phyloP scores from a whole-genome alignment of 2,329 filamentous ascomycete genomes.

The Pseudocercospora cruenta region DNA sequence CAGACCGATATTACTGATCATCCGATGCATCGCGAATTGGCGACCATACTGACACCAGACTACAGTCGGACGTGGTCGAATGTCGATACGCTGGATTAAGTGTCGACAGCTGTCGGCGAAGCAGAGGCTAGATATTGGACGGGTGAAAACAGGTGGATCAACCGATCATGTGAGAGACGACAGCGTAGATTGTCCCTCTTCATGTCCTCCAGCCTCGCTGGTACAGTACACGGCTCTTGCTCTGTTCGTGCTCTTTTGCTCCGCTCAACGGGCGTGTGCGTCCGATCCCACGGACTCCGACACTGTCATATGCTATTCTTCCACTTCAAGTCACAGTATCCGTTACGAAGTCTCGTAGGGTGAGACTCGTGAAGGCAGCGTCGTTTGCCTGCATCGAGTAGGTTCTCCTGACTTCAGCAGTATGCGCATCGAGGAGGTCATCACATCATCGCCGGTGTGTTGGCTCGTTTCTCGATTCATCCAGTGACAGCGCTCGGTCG shows the following conservation, averaged over 20 bases:
- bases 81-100: no score
- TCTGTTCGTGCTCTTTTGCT: not conserved
- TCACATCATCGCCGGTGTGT: not conserved
- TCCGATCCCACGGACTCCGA: not conserved
- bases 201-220: not conserved
- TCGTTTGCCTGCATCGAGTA: not conserved
- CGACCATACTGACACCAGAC: no score
- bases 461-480: not conserved
- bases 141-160: not conserved
- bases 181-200: not conserved
- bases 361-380: not conserved
- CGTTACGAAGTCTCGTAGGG: not conserved
- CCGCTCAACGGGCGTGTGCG: not conserved
- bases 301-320: not conserved
- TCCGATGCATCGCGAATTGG: no score
- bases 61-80: no score
- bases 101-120: no score
- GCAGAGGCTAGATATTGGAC: no score
- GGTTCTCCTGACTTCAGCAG: not conserved
- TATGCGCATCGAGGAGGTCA: not conserved
- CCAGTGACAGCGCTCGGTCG: not conserved
- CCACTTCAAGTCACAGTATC: not conserved
- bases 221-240: not conserved
- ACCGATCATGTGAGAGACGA: not conserved
- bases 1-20: no score